A percentile compares a stretch with the other conserved stretches of the same genome.
Evolutionary conservation across 164 flowering plant genomes (phyloP).

Genomic region (Amborella trichopoda): DNA sequence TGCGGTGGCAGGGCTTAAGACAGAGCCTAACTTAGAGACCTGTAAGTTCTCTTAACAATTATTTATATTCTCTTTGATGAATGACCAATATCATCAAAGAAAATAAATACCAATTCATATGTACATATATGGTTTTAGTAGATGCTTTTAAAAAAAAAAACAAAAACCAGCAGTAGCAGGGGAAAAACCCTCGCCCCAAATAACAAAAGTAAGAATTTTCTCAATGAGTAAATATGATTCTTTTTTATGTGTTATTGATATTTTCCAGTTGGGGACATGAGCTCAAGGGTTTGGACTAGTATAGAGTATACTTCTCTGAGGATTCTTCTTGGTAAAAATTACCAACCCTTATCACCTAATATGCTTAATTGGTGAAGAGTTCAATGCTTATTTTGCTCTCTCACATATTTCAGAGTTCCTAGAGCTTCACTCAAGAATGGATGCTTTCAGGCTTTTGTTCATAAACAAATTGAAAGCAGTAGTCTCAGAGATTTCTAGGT

Average conservation of each 20-base stretch:
- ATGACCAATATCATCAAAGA: too few relatives aligned
- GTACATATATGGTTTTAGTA: neutral
- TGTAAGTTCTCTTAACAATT: constrained; percentile 19
- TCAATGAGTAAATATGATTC: too few relatives aligned
- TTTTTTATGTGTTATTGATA: neutral
- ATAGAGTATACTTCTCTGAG: constrained; percentile 13
- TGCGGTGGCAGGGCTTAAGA: constrained; percentile 54
- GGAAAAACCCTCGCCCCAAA: too few relatives aligned
- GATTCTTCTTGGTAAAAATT: constrained; percentile 17
- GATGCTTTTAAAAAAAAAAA: neutral
- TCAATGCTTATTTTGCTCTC: neutral
- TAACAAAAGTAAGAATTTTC: too few relatives aligned
- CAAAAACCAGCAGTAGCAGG: neutral
- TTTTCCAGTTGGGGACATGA: neutral
- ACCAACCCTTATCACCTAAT: neutral
- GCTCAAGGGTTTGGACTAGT: constrained; percentile 8
- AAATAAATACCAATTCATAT: too few relatives aligned
- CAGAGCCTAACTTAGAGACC: constrained; percentile 21
- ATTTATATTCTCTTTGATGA: too few relatives aligned
- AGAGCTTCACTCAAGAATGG: constrained; percentile 15
- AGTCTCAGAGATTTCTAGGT: too few relatives aligned
- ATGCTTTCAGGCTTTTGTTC: constrained; percentile 5
- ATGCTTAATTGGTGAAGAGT: neutral
- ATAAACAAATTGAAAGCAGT: constrained; percentile 7
- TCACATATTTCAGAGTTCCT: constrained; percentile 10